These are phyloP conservation scores for Aethionema arabicum DNA, from an alignment of 345 rosid genomes.

Conservation along the genomic window DNA sequence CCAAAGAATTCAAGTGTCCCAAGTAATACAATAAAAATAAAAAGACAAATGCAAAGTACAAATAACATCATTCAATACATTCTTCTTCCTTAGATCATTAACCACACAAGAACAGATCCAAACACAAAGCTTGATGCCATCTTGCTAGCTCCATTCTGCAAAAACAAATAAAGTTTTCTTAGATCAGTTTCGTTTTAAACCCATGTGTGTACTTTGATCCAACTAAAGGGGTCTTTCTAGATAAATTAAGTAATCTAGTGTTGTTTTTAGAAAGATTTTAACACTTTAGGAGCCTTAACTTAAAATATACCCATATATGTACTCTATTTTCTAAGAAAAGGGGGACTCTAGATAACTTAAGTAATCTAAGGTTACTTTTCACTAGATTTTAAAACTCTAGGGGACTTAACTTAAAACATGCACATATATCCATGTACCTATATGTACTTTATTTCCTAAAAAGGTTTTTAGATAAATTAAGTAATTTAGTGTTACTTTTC, in stretches of 20 bases:
- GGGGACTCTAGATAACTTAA: no score
- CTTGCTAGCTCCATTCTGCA: constrained; percentile 40
- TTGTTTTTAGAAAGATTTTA: background rate
- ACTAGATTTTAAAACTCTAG: no score
- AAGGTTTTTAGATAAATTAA: no score
- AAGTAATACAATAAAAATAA: constrained; percentile 37
- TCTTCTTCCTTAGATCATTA: constrained; percentile 31
- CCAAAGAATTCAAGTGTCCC: constrained; percentile 42
- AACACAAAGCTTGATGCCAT: constrained; percentile 35
- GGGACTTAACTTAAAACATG: no score
- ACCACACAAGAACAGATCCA: constrained; percentile 40
- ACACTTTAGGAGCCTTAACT: background rate
- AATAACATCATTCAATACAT: background rate
- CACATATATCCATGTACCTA: no score
- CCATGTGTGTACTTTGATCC: no score
- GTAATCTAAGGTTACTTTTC: no score
- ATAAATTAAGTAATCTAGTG: background rate
- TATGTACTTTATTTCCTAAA: no score
- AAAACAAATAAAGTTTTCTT: background rate
- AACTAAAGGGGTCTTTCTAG: background rate
- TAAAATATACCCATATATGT: background rate
- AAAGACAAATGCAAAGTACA: constrained; percentile 23
- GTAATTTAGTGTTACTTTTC: no score
- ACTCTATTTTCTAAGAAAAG: no score
- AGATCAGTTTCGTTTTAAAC: background rate